These are phyloP conservation scores for Chamaecyparis obtusa DNA, from an alignment of 75 land plant species.

Conservation along the genomic window DNA sequence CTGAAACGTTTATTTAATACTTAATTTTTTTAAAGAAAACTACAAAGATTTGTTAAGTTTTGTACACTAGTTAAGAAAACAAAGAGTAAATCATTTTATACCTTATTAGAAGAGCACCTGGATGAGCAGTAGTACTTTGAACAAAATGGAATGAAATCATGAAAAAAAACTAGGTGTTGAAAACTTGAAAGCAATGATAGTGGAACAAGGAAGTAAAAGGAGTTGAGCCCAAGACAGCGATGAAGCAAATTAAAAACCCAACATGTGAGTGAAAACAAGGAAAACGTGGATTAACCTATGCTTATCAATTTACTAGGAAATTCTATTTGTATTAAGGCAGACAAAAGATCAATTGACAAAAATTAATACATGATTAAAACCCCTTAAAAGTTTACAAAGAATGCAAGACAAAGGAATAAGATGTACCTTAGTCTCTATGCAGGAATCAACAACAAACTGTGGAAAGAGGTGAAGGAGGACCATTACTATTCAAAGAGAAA, in stretches of 20 bases:
- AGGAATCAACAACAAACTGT: neutral
- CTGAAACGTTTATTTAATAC: no score
- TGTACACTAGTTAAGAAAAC: no score
- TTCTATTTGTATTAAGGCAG: no score
- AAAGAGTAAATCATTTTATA: no score
- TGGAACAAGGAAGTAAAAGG: neutral
- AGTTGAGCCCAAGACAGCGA: neutral
- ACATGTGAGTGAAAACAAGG: no score
- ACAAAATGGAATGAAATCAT: neutral
- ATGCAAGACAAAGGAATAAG: neutral
- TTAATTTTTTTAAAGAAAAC: no score
- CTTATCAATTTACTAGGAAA: neutral
- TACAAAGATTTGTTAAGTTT: no score
- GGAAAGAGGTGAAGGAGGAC: neutral
- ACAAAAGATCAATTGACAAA: neutral
- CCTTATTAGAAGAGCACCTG: no score
- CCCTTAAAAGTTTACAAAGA: neutral
- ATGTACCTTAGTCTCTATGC: neutral
- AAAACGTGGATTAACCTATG: no score
- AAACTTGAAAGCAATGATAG: neutral
- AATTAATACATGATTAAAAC: no score
- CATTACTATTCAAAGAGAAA: neutral
- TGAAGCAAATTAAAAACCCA: neutral
- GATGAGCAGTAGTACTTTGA: no score
- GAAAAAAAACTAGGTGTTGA: neutral